Base-by-base conservation (phyloP, 257 asterid genomes). In the Solanum okadae region DNA sequence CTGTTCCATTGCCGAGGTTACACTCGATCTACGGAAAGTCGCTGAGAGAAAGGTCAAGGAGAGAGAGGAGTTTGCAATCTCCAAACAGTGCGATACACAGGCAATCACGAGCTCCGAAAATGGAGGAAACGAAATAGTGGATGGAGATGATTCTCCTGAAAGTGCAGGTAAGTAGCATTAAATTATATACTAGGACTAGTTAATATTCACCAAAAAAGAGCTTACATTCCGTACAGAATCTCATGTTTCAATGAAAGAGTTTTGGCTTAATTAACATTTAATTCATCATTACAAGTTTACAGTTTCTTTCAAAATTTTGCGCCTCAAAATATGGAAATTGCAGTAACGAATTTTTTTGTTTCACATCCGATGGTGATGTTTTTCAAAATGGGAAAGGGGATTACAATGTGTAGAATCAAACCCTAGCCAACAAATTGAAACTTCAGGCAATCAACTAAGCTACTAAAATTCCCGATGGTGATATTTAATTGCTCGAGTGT, bases 1-100 rank as follows among this genome's bases (percentile, higher is more conserved):
- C 92, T 94, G 86, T 90, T 91, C 99, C 16, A 96, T 96, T 49
- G 96, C 96, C 6, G 99, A 95, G 83, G 98, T 97, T 44, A 72
- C 92, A 10, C 46, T 67, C 86, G 98, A 96, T 94, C 98, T 97
- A 56, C 91, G 91, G 33, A 95, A 94, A 83, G 98, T 93, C 11
- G 95, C 90, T 34, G 94, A 90, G 44, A 93, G 87, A 81, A 94
- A 93, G 90, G 68, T 87, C 14, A 90, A 86, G 91, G 93, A 91
- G 90, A 92, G 84, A 37, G 90, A 86, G 46, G 89, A 35, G 86
- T 89, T 61, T 35, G 79, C 63, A 44, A 91, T 87, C 85, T 92
- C 38, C 46, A 35, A 18, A 68, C 63, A 29, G 44, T 44, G 44
- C 27, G 89, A 61, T 31, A 79, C 20, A 7, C 25, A 27, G 85